Conservation (phyloP, 2,329 filamentous ascomycete species). For the Beauveria varroae region DNA sequence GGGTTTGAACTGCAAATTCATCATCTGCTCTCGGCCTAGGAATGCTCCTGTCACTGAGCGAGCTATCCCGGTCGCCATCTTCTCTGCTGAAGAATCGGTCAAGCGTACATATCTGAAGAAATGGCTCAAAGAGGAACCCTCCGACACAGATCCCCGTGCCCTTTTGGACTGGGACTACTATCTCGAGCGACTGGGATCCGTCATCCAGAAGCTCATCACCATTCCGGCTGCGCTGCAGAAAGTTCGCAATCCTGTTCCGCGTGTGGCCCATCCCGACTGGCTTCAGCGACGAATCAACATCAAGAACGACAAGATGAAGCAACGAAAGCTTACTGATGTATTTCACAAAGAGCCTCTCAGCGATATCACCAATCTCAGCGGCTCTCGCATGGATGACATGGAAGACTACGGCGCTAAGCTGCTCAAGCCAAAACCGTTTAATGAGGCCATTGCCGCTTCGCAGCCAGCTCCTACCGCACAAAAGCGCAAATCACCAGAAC, state of each 20-base stretch:
- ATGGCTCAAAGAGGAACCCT: constrained; percentile 90
- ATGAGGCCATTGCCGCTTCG: constrained; percentile 49
- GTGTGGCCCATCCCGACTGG: constrained; percentile 94
- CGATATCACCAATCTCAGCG: constrained; percentile 62
- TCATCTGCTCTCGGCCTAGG: constrained; percentile 82
- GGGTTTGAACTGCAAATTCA: constrained; percentile 98
- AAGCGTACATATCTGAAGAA: constrained; percentile 88
- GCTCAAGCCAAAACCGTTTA: constrained; percentile 55
- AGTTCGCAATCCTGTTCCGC: constrained; percentile 85
- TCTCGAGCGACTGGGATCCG: constrained; percentile 85
- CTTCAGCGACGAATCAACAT: constrained; percentile 85
- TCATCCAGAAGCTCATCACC: constrained; percentile 98
- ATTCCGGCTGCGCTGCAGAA: constrained; percentile 96
- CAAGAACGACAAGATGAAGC: constrained; percentile 96
- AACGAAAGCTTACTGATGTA: constrained; percentile 95
- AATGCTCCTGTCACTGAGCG: constrained; percentile 91
- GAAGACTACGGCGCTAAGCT: constrained; percentile 73
- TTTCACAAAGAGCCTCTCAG: constrained; percentile 66
- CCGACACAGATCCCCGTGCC: constrained; percentile 80
- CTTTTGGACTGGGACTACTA: constrained; percentile 98
- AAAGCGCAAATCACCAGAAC: constrained; percentile 69
- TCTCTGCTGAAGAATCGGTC: constrained; percentile 82
- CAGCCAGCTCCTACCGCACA: constrained; percentile 40
- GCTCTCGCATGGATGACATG: constrained; percentile 54
- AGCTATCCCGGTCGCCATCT: constrained; percentile 91